Conservation (phyloP, 2,329 filamentous ascomycete species). For the Cladophialophora carrionii region DNA sequence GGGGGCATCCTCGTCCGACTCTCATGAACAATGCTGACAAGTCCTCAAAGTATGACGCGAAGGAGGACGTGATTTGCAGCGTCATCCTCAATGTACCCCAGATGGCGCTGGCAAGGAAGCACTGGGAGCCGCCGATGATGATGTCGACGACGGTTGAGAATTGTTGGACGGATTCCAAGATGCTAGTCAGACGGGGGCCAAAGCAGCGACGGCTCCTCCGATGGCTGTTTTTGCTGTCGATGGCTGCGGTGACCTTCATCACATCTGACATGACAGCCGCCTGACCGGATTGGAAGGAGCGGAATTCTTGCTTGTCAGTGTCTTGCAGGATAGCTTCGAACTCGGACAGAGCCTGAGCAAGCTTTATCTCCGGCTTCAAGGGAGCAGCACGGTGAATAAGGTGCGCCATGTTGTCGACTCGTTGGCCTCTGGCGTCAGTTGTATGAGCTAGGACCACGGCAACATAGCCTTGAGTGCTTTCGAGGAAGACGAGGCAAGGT, state of each 20-base stretch:
- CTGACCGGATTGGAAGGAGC: background rate
- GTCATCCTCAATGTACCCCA: constrained; percentile 38
- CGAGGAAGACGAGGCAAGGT: background rate
- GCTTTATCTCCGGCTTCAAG: constrained; percentile 35
- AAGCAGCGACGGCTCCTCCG: constrained; percentile 30
- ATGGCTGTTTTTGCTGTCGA: constrained; percentile 32
- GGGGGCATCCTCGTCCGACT: constrained; percentile 34
- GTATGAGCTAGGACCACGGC: background rate
- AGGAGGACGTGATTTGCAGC: constrained; percentile 26
- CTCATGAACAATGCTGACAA: constrained; percentile 36
- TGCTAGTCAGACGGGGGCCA: constrained; percentile 35
- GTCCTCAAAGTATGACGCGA: constrained; percentile 38
- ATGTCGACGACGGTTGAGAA: constrained; percentile 36
- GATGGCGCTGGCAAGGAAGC: constrained; percentile 27
- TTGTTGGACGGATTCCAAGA: constrained; percentile 36
- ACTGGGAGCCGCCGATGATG: constrained; percentile 34
- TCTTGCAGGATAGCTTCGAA: constrained; percentile 47
- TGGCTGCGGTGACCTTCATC: constrained; percentile 29
- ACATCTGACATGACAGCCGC: constrained; percentile 22
- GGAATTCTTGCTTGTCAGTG: constrained; percentile 43
- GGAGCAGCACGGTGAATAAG: constrained; percentile 14
- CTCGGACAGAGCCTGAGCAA: constrained; percentile 48
- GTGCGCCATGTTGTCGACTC: constrained; percentile 15
- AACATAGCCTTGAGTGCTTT: background rate
- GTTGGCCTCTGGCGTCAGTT: background rate